Evolutionary conservation across 164 flowering plant species (phyloP), one percentile per base, ranked within the genome.

Genomic region (Kingdonia uniflora): DNA sequence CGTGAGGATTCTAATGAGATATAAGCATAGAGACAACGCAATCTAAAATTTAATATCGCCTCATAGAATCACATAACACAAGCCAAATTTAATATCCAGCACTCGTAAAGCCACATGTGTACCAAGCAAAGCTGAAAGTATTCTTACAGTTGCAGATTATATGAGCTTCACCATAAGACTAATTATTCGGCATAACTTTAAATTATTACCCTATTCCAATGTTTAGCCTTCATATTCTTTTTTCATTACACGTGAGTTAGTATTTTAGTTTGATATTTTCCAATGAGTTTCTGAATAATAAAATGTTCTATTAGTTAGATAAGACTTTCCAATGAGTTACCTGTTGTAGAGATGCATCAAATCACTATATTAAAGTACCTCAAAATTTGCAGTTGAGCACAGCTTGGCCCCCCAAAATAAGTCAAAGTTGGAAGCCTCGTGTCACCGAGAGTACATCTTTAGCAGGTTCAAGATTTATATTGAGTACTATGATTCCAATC

Each of bases 381-480:
- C 39, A 42, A 59, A 63, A 63, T 54, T 49, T 78, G 76, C 84
- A 86, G 95, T 67, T 84, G 71, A 57, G 65, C 71, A 62, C 67
- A 19, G 79, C 75, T 2, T 89, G 97, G 97, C 74, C 71, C 58
- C 65, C 71, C 33, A 81, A 71, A 51, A 39, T 42, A 21, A 77
- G 60, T 66, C 76, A 68, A 71, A 51, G 50, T 61, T 89, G 97
- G 97, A 78, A 72, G 67, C 90, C 94, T 35, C 80, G 81, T 63
- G 61, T 69, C 16, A 68, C 63, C n/a, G 57, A 51, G 59, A 71
- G 54, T 42, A 53, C 48, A 42, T 51, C 80, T 42, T 62, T 65
- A 57, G 40, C 78, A 83, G 97, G 97, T 85, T 49, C 57, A 71
- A 40, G 46, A 68, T 55, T 14, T 25, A 24, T 50, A 17, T 41